Evolutionary conservation across 805 yeast genomes (phyloP).

Genomic region (Lipomyces chichibuensis): DNA sequence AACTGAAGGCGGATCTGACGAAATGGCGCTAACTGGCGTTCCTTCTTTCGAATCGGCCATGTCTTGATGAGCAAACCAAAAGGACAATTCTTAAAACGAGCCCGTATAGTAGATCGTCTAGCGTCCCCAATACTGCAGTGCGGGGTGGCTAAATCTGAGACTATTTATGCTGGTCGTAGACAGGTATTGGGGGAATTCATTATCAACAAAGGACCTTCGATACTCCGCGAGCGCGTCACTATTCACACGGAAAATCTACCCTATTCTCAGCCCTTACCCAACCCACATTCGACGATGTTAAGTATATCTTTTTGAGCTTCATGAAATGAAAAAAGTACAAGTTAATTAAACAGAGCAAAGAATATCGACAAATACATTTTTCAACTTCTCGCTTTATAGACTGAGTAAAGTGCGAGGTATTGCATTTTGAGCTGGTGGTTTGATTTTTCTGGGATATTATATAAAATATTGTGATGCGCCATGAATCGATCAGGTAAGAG

Average conservation of each 20-base stretch:
- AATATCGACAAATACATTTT: neutral
- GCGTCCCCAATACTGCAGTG: neutral
- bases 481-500: conserved; percentile 22
- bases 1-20: neutral
- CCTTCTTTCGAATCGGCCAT: neutral
- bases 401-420: neutral
- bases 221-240: neutral
- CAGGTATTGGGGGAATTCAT: neutral
- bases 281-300: neutral
- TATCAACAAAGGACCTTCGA: neutral
- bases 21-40: neutral
- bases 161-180: neutral
- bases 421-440: neutral
- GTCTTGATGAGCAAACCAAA: neutral
- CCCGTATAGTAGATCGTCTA: neutral
- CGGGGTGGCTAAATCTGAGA: neutral
- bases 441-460: neutral
- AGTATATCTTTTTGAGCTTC: neutral
- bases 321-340: neutral
- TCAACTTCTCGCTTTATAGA: neutral
- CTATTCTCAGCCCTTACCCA: neutral
- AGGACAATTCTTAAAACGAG: neutral
- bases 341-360: neutral
- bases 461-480: neutral
- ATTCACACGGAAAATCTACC: neutral